These are phyloP conservation scores for Boletus sensibilis DNA, from an alignment of 768 basidiomycete species.

Conservation along the genomic window DNA sequence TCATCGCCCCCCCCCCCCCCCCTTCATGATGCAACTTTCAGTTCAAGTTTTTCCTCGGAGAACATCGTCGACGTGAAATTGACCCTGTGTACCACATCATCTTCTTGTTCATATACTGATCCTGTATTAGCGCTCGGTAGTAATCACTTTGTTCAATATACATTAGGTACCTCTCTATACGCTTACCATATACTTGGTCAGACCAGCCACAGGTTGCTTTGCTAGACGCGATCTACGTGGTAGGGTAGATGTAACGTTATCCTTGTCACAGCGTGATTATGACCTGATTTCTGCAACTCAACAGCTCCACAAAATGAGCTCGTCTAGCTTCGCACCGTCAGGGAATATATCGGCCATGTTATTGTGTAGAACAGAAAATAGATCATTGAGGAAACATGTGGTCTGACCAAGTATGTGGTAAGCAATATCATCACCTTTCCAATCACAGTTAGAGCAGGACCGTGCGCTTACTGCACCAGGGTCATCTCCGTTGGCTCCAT, in stretches of 20 bases:
- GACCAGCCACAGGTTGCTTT: too few species aligned
- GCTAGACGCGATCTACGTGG: too few species aligned
- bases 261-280: too few species aligned
- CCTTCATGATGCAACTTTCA: conserved; percentile 11
- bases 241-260: too few species aligned
- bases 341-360: too few species aligned
- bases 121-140: conserved; percentile 24
- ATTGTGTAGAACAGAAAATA: too few species aligned
- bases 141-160: conserved; percentile 28
- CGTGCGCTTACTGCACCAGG: neutral
- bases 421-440: conserved; percentile 9
- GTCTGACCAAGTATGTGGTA: too few species aligned
- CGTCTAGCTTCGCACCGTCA: too few species aligned
- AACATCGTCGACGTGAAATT: conserved; percentile 13
- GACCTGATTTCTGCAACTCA: too few species aligned
- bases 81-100: conserved; percentile 25
- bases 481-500: conserved; percentile 25
- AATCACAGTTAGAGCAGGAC: neutral
- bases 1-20: neutral
- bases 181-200: too few species aligned
- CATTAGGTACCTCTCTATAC: conserved; percentile 11
- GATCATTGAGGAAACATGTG: too few species aligned
- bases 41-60: conserved; percentile 6
- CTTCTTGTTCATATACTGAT: conserved; percentile 30
- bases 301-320: too few species aligned